Base-by-base conservation (phyloP, 345 rosid species). In the Citrus trifoliata region DNA sequence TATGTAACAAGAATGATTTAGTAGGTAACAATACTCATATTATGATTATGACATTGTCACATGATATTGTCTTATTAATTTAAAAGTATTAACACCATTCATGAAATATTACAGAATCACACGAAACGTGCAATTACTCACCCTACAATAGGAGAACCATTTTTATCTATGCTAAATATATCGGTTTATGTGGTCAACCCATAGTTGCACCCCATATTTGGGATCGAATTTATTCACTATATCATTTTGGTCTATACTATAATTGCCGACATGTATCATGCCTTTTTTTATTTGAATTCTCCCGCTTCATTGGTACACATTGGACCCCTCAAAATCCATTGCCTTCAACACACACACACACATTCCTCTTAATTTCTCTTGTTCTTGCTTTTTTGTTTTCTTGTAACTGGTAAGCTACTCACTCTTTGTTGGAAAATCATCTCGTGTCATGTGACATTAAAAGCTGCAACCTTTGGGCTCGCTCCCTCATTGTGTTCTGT, bases 211-310 rank as follows among this genome's bases (percentile, higher is more conserved):
- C 5, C 51, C 14, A 3, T 46, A 46, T 3, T 13, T 1, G 51
- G 14, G 51, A 4, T 46, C 51, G 16, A 46, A 46, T 13, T 46
- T 16, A 46, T 46, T 12, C 51, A 42, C 18, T 3, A 3, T 4
- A 46, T 13, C 51, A 46, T 46, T 46, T 46, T 46, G 14, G 16
- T 46, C 18, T 16, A 40, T 5, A 24, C 60, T 10, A 28, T 27
- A 28, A 55, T 19, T 65, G 51, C 79, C 76, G 73, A 24, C 85
- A 78, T 21, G 14, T 37, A 64, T 40, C 76, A 80, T 79, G 86
- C 5, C n/a, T n/a, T 75, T 6, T 71, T 77, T 55, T 42, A 76
- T 75, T 70, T 22, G 60, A 32, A 28, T 19, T 77, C 42, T 10
- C 76, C 56, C 70, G 14, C 64, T n/a, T 65, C n/a, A 3, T 25